Conservation (phyloP, 495 filamentous ascomycete species). For the Xylaria palmicola region DNA sequence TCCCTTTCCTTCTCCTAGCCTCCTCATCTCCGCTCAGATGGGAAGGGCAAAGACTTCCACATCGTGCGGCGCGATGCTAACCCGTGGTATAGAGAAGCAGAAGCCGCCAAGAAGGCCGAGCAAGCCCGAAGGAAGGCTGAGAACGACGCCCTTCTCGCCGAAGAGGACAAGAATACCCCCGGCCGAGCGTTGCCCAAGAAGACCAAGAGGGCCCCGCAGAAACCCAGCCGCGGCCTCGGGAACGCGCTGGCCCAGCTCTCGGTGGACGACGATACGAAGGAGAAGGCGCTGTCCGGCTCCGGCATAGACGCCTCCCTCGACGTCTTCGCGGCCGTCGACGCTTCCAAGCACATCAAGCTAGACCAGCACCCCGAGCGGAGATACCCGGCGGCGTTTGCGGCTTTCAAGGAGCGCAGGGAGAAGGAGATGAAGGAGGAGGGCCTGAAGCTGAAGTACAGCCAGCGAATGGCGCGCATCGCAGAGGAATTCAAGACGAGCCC, state of each 20-base stretch:
- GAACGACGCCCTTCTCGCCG: constrained; percentile 74
- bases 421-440: constrained; percentile 81
- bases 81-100: constrained; percentile 65
- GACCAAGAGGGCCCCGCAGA: constrained; percentile 62
- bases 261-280: constrained; percentile 36
- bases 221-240: constrained; percentile 63
- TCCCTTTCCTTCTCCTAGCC: neutral
- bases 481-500: constrained; percentile 91
- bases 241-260: constrained; percentile 61
- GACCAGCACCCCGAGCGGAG: constrained; percentile 84
- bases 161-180: constrained; percentile 73
- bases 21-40: neutral
- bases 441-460: constrained; percentile 71
- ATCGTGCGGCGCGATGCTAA: neutral
- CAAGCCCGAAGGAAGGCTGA: constrained; percentile 85
- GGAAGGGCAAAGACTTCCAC: neutral
- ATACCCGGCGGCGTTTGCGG: constrained; percentile 84
- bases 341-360: constrained; percentile 58
- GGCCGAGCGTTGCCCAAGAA: constrained; percentile 61
- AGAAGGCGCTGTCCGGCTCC: neutral
- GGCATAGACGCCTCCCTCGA: neutral
- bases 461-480: constrained; percentile 72
- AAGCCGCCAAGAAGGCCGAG: constrained; percentile 83
- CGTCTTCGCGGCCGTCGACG: neutral
- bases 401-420: constrained; percentile 79